Evolutionary conservation across 768 basidiomycete species (phyloP), one percentile per base, ranked within the genome.

Genomic region (Pleurotus giganteus): DNA sequence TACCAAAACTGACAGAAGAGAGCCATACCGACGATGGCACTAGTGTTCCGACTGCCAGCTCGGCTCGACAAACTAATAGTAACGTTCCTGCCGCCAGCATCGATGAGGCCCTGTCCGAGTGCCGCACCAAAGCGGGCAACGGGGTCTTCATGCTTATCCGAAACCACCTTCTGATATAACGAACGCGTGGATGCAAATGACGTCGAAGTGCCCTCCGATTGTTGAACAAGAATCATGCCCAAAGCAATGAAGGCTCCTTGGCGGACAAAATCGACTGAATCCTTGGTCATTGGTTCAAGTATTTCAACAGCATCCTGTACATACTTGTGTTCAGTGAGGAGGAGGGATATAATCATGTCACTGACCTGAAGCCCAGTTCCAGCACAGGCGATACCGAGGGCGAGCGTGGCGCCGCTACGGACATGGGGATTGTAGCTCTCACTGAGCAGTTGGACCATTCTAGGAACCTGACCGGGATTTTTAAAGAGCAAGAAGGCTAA

Each of bases 1-100:
- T 98, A 98, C 97, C 97, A 99, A 74, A 99, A 98, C 70, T 99
- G 97, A 64, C 91, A 91, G 76, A 99, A 99, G 66, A 99, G 72
- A 15, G 90, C 86, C 89, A 98, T 94, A n/a, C 97, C 97, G 29
- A 98, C 93, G 59, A 98, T 91, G 2, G 96, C 94, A 44, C 82
- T 91, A 61, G 94, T 95, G 68, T 98, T 96, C 60, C 84, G 82
- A 60, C 89, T 94, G 7, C 97, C 97, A 1, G 93, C 93, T 57
- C 91, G 85, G 66, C 93, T 97, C 67, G 94, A 90, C 54, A 98
- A 74, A 64, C 85, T 93, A 66, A 99, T 94, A 9, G 95, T 97
- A 51, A 90, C 93, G 65, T 99, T 99, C 43, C 96, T 79, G 21
- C 97, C 97, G 45, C 97, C 96, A 26, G 97, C 96, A 70, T 98